Base-by-base conservation (phyloP, 2,329 filamentous ascomycete species). In the Nemania sp. region DNA sequence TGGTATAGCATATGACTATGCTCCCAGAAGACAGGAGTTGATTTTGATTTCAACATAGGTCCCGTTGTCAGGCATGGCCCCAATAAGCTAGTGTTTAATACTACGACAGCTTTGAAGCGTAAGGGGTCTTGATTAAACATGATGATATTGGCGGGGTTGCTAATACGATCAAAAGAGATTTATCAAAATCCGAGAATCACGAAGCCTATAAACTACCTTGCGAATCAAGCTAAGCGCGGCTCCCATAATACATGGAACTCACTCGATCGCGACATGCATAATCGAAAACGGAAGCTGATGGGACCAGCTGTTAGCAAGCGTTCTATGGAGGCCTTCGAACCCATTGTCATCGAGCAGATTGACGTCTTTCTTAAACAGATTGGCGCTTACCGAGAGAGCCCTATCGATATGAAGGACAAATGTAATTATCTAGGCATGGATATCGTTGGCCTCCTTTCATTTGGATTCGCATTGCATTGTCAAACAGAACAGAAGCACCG, bases 51-150 rank as follows among this genome's bases (percentile, higher is more conserved):
- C 11, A 63, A 49, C 2, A 56, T 18, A 68, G 71, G 71, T 18
- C 45, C 66, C 7, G 70, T 74, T 6, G n/a, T 74, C 22, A 62
- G 72, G 26, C 59, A 68, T 38, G 65, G 68, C 6, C 71, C 72
- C 5, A 68, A 74, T 45, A 70, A 67, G 35, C 69, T 74, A 3
- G 63, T 74, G 13, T 73, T 74, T 63, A 72, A 72, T 29, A 66
- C 72, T 3, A 55, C 45, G 13, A 70, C 62, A 10, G 71, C 72
- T 35, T 62, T 73, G 3, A 66, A 51, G 53, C 59, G 63, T 69
- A 67, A 61, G 51, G 13, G 15, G 20, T 32, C 27, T 7, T 27
- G 43, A 38, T 24, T n/a, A 5, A 29, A 41, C 11, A 18, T 53
- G 8, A 24, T 3, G 47, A 26, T 24, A 57, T 51, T 29, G 7